A percentile compares a stretch with the other conserved stretches of the same genome.
Evolutionary conservation across 2,329 filamentous ascomycete species (phyloP).

Genomic region (Verticillium alfalfae): DNA sequence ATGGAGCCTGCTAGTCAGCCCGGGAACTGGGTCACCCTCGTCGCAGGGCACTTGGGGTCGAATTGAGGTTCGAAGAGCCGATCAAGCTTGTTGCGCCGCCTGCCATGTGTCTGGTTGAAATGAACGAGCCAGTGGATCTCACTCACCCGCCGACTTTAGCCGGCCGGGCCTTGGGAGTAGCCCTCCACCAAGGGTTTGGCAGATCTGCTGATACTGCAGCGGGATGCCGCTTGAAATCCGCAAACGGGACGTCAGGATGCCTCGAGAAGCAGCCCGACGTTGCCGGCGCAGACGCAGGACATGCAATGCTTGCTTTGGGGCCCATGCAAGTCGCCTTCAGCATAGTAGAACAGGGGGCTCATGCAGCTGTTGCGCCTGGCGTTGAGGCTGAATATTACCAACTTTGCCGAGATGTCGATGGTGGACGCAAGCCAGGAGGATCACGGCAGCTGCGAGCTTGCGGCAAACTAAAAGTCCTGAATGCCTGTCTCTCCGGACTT

Average conservation of each 20-base stretch:
- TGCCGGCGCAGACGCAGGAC: neutral
- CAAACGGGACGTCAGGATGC: neutral
- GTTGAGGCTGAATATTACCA: neutral
- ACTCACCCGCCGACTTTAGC: neutral
- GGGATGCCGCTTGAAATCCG: neutral
- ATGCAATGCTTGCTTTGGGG: neutral
- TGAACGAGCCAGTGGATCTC: neutral
- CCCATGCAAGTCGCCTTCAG: neutral
- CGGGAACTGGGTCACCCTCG: neutral
- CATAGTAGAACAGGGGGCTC: neutral
- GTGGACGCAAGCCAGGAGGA: neutral
- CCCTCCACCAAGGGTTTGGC: neutral
- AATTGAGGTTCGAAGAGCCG: neutral
- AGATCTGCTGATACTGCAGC: neutral
- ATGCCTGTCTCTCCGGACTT: slow-evolving; percentile 59
- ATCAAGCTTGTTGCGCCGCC: neutral
- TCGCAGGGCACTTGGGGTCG: neutral
- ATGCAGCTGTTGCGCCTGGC: neutral
- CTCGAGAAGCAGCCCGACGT: neutral
- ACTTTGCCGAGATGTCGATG: neutral
- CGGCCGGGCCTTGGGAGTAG: neutral
- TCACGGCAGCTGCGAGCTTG: neutral
- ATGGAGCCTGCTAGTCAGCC: neutral
- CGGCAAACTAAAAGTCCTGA: slow-evolving; percentile 54
- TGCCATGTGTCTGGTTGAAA: neutral